These are phyloP conservation scores for Cadophora malorum DNA, from an alignment of 2,329 filamentous ascomycete species.

Conservation along the genomic window DNA sequence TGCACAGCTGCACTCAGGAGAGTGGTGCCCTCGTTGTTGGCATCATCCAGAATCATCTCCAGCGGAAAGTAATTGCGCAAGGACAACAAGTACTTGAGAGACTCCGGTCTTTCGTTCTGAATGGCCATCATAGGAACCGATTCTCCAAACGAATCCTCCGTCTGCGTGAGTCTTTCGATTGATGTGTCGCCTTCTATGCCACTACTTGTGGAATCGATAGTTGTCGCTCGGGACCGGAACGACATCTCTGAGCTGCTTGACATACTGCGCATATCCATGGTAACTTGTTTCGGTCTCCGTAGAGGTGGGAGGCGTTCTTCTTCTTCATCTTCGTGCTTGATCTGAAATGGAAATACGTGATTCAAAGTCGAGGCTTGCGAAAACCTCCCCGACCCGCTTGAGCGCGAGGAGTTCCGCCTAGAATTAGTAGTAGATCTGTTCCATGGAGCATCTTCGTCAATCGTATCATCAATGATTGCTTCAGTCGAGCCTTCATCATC, in stretches of 20 bases:
- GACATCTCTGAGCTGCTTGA: conserved; percentile 87
- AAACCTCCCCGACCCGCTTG: conserved; percentile 33
- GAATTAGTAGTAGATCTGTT: conserved; percentile 37
- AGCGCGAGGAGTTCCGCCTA: conserved; percentile 35
- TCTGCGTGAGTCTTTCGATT: conserved; percentile 77
- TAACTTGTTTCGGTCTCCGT: conserved; percentile 64
- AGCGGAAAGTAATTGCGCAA: conserved; percentile 78
- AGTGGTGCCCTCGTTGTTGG: conserved; percentile 88
- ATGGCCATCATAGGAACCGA: conserved; percentile 89
- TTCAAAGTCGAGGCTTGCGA: conserved; percentile 57
- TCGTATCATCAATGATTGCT: conserved; percentile 53
- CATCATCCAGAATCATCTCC: conserved; percentile 76
- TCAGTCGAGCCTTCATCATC: conserved; percentile 41
- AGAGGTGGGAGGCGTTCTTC: conserved; percentile 45
- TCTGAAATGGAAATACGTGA: conserved; percentile 93
- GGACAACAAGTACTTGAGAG: conserved; percentile 80
- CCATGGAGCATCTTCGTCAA: conserved; percentile 51
- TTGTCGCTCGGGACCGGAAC: conserved; percentile 79
- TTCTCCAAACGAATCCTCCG: conserved; percentile 74
- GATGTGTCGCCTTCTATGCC: conserved; percentile 86
- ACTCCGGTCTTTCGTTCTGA: conserved; percentile 72
- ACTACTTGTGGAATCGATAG: conserved; percentile 75
- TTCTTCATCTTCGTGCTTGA: conserved; percentile 54
- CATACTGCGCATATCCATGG: conserved; percentile 87
- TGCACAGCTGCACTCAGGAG: conserved; percentile 91